These are phyloP conservation scores for Fusarium incarnatum DNA, from an alignment of 2,329 filamentous ascomycete species.

Conservation along the genomic window DNA sequence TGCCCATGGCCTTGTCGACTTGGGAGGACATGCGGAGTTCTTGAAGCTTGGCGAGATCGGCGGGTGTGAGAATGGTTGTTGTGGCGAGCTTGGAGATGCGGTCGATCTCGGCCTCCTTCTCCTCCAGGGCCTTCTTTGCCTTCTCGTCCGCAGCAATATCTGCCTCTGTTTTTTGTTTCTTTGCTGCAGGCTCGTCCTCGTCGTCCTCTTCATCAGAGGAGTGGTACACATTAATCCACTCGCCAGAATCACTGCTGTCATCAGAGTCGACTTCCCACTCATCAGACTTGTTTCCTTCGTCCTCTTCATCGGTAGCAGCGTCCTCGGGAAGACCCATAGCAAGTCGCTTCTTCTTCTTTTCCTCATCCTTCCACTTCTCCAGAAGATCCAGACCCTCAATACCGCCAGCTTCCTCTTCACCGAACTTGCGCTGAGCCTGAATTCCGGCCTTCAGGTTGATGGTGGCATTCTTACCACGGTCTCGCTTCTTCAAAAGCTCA, in stretches of 20 bases:
- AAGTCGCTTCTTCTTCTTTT: conserved; percentile 77
- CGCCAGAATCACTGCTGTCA: conserved; percentile 77
- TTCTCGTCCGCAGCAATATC: conserved; percentile 56
- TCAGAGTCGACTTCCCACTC: conserved; percentile 72
- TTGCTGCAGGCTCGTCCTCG: conserved; percentile 72
- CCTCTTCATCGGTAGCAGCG: conserved; percentile 69
- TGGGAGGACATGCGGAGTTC: conserved; percentile 83
- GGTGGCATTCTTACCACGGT: conserved; percentile 90
- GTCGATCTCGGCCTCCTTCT: conserved; percentile 58
- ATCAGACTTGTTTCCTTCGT: conserved; percentile 65
- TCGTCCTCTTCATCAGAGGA: conserved; percentile 78
- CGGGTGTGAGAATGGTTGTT: conserved; percentile 92
- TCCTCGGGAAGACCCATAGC: conserved; percentile 76
- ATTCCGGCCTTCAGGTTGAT: conserved; percentile 83
- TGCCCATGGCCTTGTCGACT: conserved; percentile 72
- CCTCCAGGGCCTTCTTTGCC: conserved; percentile 50
- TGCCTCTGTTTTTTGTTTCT: conserved; percentile 54
- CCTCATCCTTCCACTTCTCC: conserved; percentile 93
- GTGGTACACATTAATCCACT: conserved; percentile 94
- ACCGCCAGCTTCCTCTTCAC: conserved; percentile 80
- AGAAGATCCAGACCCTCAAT: conserved; percentile 94
- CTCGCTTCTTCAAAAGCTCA: conserved; percentile 87
- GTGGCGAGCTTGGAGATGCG: conserved; percentile 83
- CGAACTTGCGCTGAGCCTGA: conserved; percentile 81
- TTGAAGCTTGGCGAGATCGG: conserved; percentile 92